A percentile compares a stretch with the other conserved stretches of the same genome.
Evolutionary conservation across 148 eudicot species (phyloP).

Genomic region (Beta vulgaris): DNA sequence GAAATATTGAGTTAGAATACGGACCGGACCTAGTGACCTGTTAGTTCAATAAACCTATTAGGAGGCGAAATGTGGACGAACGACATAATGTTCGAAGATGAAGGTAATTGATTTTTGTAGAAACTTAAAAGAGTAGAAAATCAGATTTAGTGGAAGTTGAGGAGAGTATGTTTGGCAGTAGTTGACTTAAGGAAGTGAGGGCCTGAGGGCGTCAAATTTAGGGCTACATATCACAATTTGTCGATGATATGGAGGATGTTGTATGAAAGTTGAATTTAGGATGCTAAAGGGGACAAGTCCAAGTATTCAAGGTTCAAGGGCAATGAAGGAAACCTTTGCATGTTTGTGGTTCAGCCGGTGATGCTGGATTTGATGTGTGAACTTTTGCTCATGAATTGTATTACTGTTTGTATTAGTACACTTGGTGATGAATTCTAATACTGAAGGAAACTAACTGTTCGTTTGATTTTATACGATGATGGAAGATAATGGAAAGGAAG

Average conservation of each 20-base stretch:
- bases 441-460: background rate
- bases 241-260: background rate
- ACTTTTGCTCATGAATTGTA: background rate
- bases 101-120: no score
- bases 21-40: no score
- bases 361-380: background rate
- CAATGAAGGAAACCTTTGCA: background rate
- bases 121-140: no score
- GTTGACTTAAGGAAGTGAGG: background rate
- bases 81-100: no score
- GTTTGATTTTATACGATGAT: background rate
- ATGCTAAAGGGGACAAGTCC: background rate
- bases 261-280: background rate
- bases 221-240: background rate
- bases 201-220: background rate
- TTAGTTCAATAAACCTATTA: no score
- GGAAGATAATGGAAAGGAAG: background rate
- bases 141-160: no score
- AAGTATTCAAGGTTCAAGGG: background rate
- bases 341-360: background rate
- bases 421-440: background rate
- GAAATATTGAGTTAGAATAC: no score
- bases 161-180: background rate
- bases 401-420: background rate
- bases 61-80: no score